These are phyloP conservation scores for Fusarium domesticum DNA, from an alignment of 2,329 filamentous ascomycete species.

Conservation along the genomic window DNA sequence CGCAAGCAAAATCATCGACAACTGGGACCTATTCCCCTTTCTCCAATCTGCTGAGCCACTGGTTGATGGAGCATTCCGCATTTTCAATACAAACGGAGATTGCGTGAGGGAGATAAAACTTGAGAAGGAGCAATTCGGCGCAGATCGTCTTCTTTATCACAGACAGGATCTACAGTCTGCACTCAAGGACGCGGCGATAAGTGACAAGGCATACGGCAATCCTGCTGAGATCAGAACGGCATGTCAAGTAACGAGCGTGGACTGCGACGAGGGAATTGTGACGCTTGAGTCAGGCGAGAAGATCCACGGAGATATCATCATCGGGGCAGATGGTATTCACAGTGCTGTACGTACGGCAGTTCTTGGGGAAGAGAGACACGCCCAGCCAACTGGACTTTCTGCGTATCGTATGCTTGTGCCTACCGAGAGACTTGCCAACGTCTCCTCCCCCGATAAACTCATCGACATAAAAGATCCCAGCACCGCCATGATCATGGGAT, in stretches of 20 bases:
- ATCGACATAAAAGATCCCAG: slow-evolving; percentile 9
- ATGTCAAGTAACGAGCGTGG: slow-evolving; percentile 11
- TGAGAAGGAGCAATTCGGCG: slow-evolving; percentile 16
- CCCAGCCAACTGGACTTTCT: slow-evolving; percentile 19
- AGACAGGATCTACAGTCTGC: slow-evolving; percentile 19
- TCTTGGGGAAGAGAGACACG: slow-evolving; percentile 8
- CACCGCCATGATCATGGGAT: slow-evolving; percentile 22
- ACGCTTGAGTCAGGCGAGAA: slow-evolving; percentile 15
- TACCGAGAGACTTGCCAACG: slow-evolving; percentile 8
- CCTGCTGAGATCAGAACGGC: slow-evolving; percentile 16
- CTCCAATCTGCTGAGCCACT: slow-evolving; percentile 18
- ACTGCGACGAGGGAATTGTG: slow-evolving; percentile 18
- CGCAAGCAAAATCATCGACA: slow-evolving; percentile 20
- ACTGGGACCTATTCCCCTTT: slow-evolving; percentile 15
- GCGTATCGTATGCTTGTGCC: slow-evolving; percentile 24
- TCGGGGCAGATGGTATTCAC: slow-evolving; percentile 25
- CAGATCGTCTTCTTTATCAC: slow-evolving; percentile 23
- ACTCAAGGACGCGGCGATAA: slow-evolving; percentile 13
- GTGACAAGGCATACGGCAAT: slow-evolving; percentile 5
- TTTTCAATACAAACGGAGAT: slow-evolving; percentile 15
- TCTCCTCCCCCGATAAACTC: slow-evolving; percentile 10
- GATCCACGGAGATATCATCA: slow-evolving; percentile 16
- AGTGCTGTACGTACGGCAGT: slow-evolving; percentile 20
- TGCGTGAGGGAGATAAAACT: slow-evolving; percentile 17
- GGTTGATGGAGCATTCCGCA: slow-evolving; percentile 19